A percentile compares a stretch with the other conserved stretches of the same genome.
Conservation (phyloP, 164 flowering plant genomes). For the Protea cynaroides region DNA sequence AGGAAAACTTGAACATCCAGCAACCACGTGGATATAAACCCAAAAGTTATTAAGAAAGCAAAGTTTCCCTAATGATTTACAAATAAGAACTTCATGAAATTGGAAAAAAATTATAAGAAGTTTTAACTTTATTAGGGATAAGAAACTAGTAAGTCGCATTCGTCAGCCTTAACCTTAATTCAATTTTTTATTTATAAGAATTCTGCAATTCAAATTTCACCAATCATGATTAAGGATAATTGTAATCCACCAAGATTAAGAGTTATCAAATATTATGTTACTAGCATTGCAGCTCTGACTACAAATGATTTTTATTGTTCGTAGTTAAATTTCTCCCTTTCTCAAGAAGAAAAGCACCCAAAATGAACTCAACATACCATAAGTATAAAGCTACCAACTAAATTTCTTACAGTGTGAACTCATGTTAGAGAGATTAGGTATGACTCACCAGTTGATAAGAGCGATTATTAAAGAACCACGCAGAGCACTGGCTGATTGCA, state of each 20-base stretch:
- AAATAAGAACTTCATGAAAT: background rate
- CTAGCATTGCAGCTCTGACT: background rate
- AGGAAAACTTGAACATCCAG: background rate
- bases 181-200: background rate
- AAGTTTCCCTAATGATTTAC: no score
- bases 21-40: no score
- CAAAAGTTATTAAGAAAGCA: no score
- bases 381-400: background rate
- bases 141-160: background rate
- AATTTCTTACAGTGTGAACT: background rate
- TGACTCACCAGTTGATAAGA: constrained; percentile 76
- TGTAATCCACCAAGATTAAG: no score
- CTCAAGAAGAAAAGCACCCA: background rate
- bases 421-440: background rate
- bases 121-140: background rate
- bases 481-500: constrained; percentile 46
- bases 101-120: no score
- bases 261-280: background rate
- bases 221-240: background rate
- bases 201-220: background rate
- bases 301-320: background rate
- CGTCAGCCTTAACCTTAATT: no score
- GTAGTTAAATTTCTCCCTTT: background rate
- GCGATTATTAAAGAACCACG: constrained; percentile 60
- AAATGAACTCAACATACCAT: background rate